Base-by-base conservation (phyloP, 768 basidiomycete species). In the Rhizopogon roseolus region DNA sequence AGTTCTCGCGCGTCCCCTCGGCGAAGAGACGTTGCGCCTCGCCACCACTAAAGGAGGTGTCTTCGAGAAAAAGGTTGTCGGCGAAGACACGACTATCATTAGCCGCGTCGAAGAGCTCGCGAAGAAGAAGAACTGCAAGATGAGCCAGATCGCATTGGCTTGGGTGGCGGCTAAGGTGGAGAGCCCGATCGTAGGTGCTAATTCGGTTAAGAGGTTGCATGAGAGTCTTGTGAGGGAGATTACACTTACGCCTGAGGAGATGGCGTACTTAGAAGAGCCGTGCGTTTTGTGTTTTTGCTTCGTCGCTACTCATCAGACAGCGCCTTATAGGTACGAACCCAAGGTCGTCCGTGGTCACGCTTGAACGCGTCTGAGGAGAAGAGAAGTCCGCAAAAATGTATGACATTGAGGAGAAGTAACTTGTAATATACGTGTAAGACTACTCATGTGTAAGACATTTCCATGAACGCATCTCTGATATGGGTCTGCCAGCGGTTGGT, bases 101-200 rank as follows among this genome's bases (percentile, higher is more conserved):
- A 60, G 56, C 25, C 68, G 74, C 13, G 73, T 79, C 5, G 69
- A 76, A 58, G 66, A 73, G 46, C 56, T 79, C 11, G 70, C 79
- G 5, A 66, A 68, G 53, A 73, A 73, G 59, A 69, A 67, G 41
- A 68, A 63, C 0, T 61, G 71, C 52, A 66, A 66, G 50, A 80
- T 79, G 78, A 67, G 69, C 8, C 76, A 78, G 54, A 67, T 79
- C 27, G 76, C 77, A 8, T 54, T 79, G 2, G 72, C 73, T 4
- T 79, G 79, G 77, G 52, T 67, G 1, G 41, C 65, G 2, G 45
- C 61, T 27, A 79, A 79, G 60, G 70, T 76, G 3, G 60, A 70
- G 5, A 75, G 73, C n/a, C 78, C 78, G 0, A 79, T 79, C 54
- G 67, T 77, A 6, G 76, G 77, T 3, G 60, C 64, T 32, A 77